Conservation (phyloP, 2,329 filamentous ascomycete genomes). For the Fusarium paranaense region DNA sequence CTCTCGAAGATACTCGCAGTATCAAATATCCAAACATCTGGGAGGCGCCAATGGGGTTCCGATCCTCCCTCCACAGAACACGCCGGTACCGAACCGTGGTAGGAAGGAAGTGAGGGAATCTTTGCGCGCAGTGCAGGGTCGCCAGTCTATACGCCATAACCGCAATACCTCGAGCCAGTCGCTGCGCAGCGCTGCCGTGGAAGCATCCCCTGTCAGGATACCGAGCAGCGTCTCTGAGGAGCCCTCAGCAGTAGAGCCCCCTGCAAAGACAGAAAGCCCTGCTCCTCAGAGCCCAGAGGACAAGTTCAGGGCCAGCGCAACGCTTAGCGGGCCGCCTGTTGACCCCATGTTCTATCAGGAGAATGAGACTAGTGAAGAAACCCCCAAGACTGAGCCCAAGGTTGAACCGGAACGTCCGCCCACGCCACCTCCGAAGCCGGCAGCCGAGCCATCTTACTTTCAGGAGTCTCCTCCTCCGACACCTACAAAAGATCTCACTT, state of each 20-base stretch:
- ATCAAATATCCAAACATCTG: conserved; percentile 95
- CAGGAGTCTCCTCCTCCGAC: conserved; percentile 72
- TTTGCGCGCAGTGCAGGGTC: conserved; percentile 73
- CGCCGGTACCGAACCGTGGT: conserved; percentile 86
- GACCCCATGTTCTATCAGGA: conserved; percentile 54
- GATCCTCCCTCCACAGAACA: conserved; percentile 85
- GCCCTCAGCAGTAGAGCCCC: conserved; percentile 41
- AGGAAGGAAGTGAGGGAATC: conserved; percentile 84
- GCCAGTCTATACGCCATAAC: conserved; percentile 63
- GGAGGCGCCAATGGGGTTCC: conserved; percentile 86
- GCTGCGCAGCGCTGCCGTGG: conserved; percentile 53
- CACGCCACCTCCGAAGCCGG: conserved; percentile 57
- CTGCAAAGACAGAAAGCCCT: conserved; percentile 48
- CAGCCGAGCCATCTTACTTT: conserved; percentile 61
- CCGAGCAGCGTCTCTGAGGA: conserved; percentile 75
- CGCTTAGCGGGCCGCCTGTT: conserved; percentile 67
- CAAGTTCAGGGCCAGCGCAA: conserved; percentile 69
- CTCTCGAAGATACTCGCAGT: conserved; percentile 92
- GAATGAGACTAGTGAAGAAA: conserved; percentile 23
- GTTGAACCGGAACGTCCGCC: conserved; percentile 37
- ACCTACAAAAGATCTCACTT: conserved; percentile 85
- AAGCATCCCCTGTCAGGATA: conserved; percentile 72
- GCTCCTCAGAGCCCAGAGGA: conserved; percentile 73
- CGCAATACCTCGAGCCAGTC: conserved; percentile 61
- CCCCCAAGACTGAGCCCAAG: conserved; percentile 37